These are phyloP conservation scores for Termitomyces sp. DNA, from an alignment of 768 basidiomycete genomes.

Conservation along the genomic window DNA sequence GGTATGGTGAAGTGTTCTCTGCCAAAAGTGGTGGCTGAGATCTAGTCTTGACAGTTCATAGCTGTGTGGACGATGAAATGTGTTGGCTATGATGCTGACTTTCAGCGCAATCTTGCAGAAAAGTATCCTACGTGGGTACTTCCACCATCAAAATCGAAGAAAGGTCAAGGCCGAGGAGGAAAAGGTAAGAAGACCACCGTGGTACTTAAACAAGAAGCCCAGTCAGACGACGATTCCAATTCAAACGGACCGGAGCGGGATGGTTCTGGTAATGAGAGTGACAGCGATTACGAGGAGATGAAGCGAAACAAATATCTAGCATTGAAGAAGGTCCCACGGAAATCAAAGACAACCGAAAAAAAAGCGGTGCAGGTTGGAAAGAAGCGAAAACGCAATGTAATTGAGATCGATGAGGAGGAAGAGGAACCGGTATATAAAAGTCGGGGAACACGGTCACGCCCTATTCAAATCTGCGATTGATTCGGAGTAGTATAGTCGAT, in stretches of 20 bases:
- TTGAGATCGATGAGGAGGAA: neutral
- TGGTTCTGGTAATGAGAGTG: neutral
- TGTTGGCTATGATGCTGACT: constrained; percentile 36
- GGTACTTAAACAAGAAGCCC: too few relatives aligned
- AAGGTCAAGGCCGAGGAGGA: neutral
- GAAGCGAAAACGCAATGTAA: neutral
- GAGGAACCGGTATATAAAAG: neutral
- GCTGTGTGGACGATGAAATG: constrained; percentile 40
- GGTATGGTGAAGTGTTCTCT: constrained; percentile 19
- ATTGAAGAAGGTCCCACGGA: neutral
- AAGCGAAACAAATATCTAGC: neutral
- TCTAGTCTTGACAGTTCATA: constrained; percentile 22
- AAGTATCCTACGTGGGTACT: constrained; percentile 20
- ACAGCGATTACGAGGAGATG: neutral
- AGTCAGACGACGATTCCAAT: neutral
- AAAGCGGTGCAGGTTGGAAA: neutral
- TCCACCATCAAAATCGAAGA: neutral
- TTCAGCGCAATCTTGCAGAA: constrained; percentile 32
- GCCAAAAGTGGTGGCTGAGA: neutral
- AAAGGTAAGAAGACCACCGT: neutral
- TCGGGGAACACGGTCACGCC: neutral
- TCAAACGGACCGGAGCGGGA: neutral
- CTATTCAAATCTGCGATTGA: neutral
- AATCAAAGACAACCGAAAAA: neutral
- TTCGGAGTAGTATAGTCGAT: neutral